These are phyloP conservation scores for Zea mays DNA, from an alignment of 176 grass and related monocot species.

Conservation along the genomic window Zm-B73-REFERENCE-NAM-5.0 NC_050102.1:7357001-7357500, in stretches of 20 bases:
- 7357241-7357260: constrained; percentile 38
- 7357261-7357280: constrained; percentile 51
- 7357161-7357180: constrained; percentile 56
- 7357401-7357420: neutral
- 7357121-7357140: constrained; percentile 50
- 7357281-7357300: constrained; percentile 43
- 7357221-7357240: constrained; percentile 39
- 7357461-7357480: too few relatives aligned
- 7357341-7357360: constrained; percentile 38
- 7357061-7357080: constrained; percentile 87
- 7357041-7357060: constrained; percentile 72
- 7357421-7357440: neutral
- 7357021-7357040: constrained; percentile 74
- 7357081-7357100: constrained; percentile 73
- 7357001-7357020: constrained; percentile 56
- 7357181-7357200: constrained; percentile 62
- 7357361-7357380: constrained; percentile 1
- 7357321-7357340: neutral
- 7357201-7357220: constrained; percentile 42
- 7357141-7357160: constrained; percentile 58
- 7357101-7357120: constrained; percentile 26
- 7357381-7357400: too few relatives aligned
- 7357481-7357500: too few relatives aligned
- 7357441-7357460: too few relatives aligned
- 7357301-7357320: constrained; percentile 22